Conservation (phyloP, 2,329 filamentous ascomycete species). For the Calonectria honghensis region DNA sequence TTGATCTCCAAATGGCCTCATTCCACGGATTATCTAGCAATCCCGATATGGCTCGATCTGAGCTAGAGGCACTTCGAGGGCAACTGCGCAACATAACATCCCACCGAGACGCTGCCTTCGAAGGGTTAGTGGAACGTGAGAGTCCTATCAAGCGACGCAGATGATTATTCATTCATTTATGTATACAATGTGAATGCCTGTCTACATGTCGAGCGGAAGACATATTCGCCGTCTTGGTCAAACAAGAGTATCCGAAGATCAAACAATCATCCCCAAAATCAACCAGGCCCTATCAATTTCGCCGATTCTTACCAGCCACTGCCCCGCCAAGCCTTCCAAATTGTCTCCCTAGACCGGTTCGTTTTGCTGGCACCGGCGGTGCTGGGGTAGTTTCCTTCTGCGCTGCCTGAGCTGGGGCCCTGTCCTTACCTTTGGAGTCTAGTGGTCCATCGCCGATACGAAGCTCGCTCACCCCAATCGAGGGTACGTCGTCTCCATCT, state of each 20-base stretch:
- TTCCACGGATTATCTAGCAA: constrained; percentile 86
- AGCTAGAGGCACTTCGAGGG: constrained; percentile 79
- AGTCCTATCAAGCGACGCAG: constrained; percentile 69
- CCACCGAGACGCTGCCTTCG: constrained; percentile 84
- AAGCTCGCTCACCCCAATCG: constrained; percentile 66
- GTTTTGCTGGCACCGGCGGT: constrained; percentile 71
- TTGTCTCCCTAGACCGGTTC: constrained; percentile 79
- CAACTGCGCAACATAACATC: constrained; percentile 78
- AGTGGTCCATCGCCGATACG: constrained; percentile 64
- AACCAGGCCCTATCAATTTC: constrained; percentile 58
- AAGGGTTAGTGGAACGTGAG: constrained; percentile 79
- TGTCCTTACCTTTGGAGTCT: constrained; percentile 65
- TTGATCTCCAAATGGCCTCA: constrained; percentile 77
- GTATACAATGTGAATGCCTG: constrained; percentile 24
- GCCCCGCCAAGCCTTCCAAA: constrained; percentile 84
- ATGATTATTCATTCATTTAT: constrained; percentile 44
- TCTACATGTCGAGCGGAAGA: constrained; percentile 26
- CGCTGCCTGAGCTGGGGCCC: constrained; percentile 62
- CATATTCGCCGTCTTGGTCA: constrained; percentile 18
- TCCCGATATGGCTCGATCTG: constrained; percentile 78
- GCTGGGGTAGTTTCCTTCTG: constrained; percentile 69
- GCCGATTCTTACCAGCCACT: constrained; percentile 78
- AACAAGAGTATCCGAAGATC: constrained; percentile 32
- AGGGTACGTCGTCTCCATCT: constrained; percentile 69
- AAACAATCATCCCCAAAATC: constrained; percentile 37